Conservation (phyloP, 1,284 basidiomycete genomes). For the Sporisorium scitamineum region DNA sequence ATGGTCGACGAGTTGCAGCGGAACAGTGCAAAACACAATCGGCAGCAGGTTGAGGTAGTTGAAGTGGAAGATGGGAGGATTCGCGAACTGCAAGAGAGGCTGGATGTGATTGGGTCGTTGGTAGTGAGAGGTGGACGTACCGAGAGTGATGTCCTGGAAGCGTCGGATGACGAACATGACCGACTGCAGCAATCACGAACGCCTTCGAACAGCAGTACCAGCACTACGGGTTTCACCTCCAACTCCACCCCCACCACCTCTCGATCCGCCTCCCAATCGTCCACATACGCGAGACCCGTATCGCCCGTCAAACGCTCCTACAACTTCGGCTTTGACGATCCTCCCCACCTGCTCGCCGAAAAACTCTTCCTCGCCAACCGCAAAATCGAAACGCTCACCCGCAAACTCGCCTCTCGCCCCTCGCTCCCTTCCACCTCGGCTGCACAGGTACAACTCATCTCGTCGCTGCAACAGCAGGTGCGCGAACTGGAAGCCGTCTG, state of each 20-base stretch:
- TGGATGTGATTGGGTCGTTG: conserved; percentile 59
- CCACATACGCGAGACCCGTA: conserved; percentile 44
- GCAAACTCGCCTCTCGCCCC: conserved; percentile 48
- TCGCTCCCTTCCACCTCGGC: conserved; percentile 26
- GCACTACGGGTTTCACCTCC: not conserved
- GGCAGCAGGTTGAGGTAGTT: conserved; percentile 4
- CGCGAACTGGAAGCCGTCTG: conserved; percentile 62
- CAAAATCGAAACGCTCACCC: conserved; percentile 43
- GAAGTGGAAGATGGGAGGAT: conserved; percentile 38
- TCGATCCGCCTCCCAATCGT: conserved; percentile 15
- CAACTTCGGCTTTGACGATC: conserved; percentile 50
- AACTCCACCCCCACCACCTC: conserved; percentile 16
- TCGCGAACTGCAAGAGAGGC: conserved; percentile 52
- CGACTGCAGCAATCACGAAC: not conserved
- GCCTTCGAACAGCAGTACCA: conserved; percentile 4
- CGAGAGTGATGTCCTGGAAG: conserved; percentile 13
- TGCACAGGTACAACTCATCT: conserved; percentile 47
- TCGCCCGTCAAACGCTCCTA: conserved; percentile 48
- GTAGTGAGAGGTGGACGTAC: conserved; percentile 57
- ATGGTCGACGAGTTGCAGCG: conserved; percentile 53
- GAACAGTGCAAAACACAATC: not conserved
- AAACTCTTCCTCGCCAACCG: conserved; percentile 59
- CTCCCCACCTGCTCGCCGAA: conserved; percentile 58
- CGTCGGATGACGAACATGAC: conserved; percentile 11
- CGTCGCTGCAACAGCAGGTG: conserved; percentile 46